Evolutionary conservation across 208 protist genomes (phyloP), one percentile per base, ranked within the genome.

Genomic region (Leishmania tarentolae): DNA sequence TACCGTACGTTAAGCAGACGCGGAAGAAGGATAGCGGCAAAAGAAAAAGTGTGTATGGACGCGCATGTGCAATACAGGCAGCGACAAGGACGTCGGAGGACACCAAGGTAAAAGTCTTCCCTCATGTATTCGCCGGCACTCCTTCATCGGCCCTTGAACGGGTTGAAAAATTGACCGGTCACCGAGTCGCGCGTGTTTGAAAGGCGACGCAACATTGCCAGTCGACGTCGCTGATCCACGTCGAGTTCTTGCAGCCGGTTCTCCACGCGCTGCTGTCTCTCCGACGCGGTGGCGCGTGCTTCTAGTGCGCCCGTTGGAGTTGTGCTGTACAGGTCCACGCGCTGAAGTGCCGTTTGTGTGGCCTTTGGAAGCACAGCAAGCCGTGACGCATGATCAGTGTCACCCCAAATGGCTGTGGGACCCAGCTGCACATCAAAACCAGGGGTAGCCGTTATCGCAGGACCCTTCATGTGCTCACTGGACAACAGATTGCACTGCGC

Each of bases 221-320:
- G 65, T 21, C 83, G 76, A 69, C 78, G 81, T 19, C 69, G 82
- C 7, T 76, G 78, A n/a, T 80, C 75, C 71, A 74, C 61, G 24
- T 86, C 83, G 42, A 81, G 50, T 35, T 53, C 75, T 6, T 82
- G 63, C 3, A 92, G 85, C 44, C 81, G 80, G 1, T 88, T 85
- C 74, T 88, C 89, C 19, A 90, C 78, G 2, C 77, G 35, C 50
- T 61, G 70, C 40, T 69, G n/a, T 31, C 50, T 71, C 71, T 21
- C 66, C 8, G 28, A 47, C 21, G 42, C 13, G 7, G 11, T 47
- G 11, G 2, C 24, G 47, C 31, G 3, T 19, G 5, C n/a, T 2
- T 68, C 40, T 15, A 35, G 8, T 52, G 47, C 42, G 56, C 15
- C n/a, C 9, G 65, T 3, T 17, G 59, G 66, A 0, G 31, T 44